These are phyloP conservation scores for Kuraishia cidri DNA, from an alignment of 805 yeast genomes.

Conservation along the genomic window DNA sequence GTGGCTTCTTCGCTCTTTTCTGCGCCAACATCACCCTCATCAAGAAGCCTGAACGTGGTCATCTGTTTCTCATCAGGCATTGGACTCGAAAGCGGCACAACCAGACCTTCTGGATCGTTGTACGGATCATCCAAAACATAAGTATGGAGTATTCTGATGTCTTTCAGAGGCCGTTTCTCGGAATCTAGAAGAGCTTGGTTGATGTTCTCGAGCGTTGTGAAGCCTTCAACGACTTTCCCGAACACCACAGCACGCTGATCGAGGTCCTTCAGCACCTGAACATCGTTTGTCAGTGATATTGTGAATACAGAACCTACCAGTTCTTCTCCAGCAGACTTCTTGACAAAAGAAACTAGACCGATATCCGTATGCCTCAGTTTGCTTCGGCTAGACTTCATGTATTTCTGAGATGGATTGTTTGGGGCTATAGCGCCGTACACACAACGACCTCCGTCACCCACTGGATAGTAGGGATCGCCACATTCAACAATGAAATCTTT, in stretches of 20 bases:
- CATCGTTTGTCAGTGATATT: slow-evolving; percentile 24
- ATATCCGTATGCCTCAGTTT: slow-evolving; percentile 13
- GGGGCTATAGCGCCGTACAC: background rate
- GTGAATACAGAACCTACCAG: slow-evolving; percentile 23
- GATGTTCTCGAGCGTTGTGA: slow-evolving; percentile 32
- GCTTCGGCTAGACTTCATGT: too few species aligned
- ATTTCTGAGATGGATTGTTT: background rate
- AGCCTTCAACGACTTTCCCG: slow-evolving; percentile 46
- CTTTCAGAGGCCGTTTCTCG: slow-evolving; percentile 30
- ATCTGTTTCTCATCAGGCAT: slow-evolving; percentile 19
- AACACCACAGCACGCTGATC: slow-evolving; percentile 21
- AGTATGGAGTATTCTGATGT: slow-evolving; percentile 42
- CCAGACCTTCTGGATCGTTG: slow-evolving; percentile 19
- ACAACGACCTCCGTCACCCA: slow-evolving; percentile 2
- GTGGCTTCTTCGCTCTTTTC: slow-evolving; percentile 24
- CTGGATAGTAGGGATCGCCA: slow-evolving; percentile 42
- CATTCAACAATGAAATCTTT: slow-evolving; percentile 27
- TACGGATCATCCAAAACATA: slow-evolving; percentile 48
- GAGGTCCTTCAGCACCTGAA: slow-evolving; percentile 12
- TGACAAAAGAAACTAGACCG: slow-evolving; percentile 25
- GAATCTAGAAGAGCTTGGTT: slow-evolving; percentile 29
- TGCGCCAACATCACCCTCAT: slow-evolving; percentile 11
- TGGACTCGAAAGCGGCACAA: slow-evolving; percentile 19
- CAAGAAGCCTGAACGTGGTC: slow-evolving; percentile 21
- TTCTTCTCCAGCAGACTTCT: background rate